Conservation (phyloP, 257 asterid genomes). For the Voacanga thouarsii region DNA sequence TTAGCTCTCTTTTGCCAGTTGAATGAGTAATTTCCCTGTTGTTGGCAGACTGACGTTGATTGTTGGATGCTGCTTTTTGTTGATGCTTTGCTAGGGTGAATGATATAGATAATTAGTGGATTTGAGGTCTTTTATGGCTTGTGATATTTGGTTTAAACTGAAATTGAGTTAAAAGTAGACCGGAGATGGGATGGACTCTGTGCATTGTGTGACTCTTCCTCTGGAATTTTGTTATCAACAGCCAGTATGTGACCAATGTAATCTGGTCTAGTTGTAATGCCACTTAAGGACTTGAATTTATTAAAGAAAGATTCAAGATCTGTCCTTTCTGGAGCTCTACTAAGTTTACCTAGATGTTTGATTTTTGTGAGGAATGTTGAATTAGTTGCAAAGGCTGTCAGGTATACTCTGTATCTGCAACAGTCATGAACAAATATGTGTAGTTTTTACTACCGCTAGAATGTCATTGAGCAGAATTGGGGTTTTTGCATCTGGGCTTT, state of each 20-base stretch:
- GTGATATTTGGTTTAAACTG: too few relatives aligned
- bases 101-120: too few relatives aligned
- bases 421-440: background rate
- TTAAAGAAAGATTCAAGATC: background rate
- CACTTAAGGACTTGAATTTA: background rate
- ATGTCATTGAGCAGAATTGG: background rate
- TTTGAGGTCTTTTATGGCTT: too few relatives aligned
- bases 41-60: too few relatives aligned
- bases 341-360: background rate
- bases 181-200: slow-evolving; percentile 60
- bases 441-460: too few relatives aligned
- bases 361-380: background rate
- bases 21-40: too few relatives aligned
- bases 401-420: background rate
- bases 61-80: too few relatives aligned
- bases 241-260: slow-evolving; percentile 42
- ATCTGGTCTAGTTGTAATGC: background rate
- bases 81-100: too few relatives aligned
- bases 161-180: too few relatives aligned
- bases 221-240: slow-evolving; percentile 85
- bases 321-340: background rate
- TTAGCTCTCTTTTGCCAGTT: too few relatives aligned
- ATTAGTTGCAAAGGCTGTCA: background rate
- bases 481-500: too few relatives aligned
- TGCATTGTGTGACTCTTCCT: slow-evolving; percentile 86